A percentile compares a stretch with the other conserved stretches of the same genome.
Conservation (phyloP, 148 eudicot genomes). For the Dysphania ambrosioides region DNA sequence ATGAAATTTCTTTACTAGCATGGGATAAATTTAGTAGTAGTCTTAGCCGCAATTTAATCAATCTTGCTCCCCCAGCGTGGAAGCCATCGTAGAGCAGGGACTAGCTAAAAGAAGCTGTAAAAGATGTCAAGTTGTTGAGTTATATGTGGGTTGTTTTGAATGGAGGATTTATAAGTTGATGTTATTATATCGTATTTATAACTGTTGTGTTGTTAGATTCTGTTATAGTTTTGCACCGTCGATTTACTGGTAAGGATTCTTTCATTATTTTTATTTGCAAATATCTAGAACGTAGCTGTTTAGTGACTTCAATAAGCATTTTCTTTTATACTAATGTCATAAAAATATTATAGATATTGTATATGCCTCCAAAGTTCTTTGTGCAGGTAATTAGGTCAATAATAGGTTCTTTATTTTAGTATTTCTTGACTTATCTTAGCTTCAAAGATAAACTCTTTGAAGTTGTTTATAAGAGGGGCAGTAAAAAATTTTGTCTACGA, state of each 20-base stretch:
- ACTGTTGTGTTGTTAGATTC: not conserved
- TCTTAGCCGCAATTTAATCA: not conserved
- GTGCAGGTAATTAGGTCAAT: not conserved
- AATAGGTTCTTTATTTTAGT: not conserved
- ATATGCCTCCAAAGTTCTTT: not conserved
- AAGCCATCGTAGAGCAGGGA: not conserved
- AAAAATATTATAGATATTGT: not conserved
- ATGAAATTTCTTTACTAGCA: not conserved
- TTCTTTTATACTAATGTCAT: not conserved
- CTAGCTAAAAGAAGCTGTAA: not conserved
- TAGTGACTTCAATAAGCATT: not conserved
- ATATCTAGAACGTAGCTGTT: not conserved
- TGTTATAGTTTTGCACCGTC: not conserved
- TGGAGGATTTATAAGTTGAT: not conserved
- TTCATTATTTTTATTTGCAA: not conserved
- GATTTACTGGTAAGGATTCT: not conserved
- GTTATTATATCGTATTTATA: not conserved
- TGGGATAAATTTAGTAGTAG: not conserved
- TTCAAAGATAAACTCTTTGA: not conserved
- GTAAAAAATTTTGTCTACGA: not conserved
- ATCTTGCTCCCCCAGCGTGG: not conserved
- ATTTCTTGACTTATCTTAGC: constrained; percentile 5
- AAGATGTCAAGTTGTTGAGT: not conserved
- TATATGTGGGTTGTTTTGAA: not conserved
- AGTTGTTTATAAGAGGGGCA: constrained; percentile 13